Base-by-base conservation (phyloP, 768 basidiomycete genomes). In the Trametes gibbosa region DNA sequence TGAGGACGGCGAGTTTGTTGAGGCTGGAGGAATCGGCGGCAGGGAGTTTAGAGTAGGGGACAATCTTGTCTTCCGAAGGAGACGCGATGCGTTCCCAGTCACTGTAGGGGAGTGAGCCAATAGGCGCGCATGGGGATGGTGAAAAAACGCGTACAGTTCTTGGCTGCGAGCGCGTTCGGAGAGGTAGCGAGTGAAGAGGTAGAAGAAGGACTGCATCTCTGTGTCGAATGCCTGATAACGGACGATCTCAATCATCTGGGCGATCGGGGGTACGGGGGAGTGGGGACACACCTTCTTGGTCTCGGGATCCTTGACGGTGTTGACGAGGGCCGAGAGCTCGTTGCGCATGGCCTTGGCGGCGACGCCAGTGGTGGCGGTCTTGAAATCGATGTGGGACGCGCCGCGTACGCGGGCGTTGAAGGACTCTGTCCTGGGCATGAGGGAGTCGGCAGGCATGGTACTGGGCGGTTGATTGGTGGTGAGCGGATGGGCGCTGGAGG, bases 161-260 rank as follows among this genome's bases (percentile, higher is more conserved):
- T 85, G 81, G 71, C 84, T 85, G n/a, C 52, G 56, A n/a, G 61
- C 61, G n/a, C 56, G 56, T 25, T 62, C 61, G 39, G 61, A 76
- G 64, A 97, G 87, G 77, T 94, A 97, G 65, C 95, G 90, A 71
- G 91, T 95, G 81, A 96, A 95, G 68, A 98, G 90, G 67, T 87
- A 86, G 82, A 94, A 95, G 81, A 97, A 98, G 59, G 88, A 86
- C 73, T 93, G 88, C 94, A 98, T 96, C 78, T 98, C 94, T 40
- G 86, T 87, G 75, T 93, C 89, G 77, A 98, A 97, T 12, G 87
- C 85, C 91, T 93, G 68, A 23, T 53, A 58, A 25, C 46, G 43
- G 53, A 5, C 41, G 50, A 52, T 53, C 58, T 60, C 61, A 63
- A 40, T 40, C 27, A 50, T 53, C 47, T 49, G n/a, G 37, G 21